Percentiles rank a stretch among this genome's conserved stretches.
phyloP scores from a whole-genome alignment of 176 grass and related monocot species.

The Bromus sterilis region DNA sequence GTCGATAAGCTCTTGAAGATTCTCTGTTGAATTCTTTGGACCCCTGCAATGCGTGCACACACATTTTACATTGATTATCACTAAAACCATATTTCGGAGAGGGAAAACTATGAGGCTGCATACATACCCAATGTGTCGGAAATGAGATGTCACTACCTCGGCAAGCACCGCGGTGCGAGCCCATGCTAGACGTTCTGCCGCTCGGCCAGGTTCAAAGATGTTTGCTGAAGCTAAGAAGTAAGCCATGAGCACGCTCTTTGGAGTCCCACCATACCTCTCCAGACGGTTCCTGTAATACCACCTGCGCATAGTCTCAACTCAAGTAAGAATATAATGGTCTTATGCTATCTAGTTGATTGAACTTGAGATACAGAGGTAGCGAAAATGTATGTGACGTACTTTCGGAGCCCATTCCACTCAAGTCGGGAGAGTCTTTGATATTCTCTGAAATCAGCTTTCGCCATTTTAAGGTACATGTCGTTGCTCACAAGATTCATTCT shows the following conservation, averaged over 20 bases:
- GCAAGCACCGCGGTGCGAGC: slow-evolving; percentile 18
- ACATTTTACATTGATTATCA: not conserved
- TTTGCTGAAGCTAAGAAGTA: slow-evolving; percentile 42
- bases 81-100: not conserved
- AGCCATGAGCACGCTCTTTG: not conserved
- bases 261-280: not conserved
- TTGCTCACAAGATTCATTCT: slow-evolving; percentile 62
- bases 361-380: not conserved
- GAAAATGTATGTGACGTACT: not conserved
- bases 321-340: too few relatives aligned
- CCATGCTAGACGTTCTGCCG: slow-evolving; percentile 37
- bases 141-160: not conserved
- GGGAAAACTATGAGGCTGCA: not conserved
- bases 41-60: not conserved
- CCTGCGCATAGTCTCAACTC: not conserved
- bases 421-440: slow-evolving; percentile 33
- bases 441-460: slow-evolving; percentile 41
- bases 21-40: not conserved
- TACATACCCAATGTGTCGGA: not conserved
- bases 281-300: slow-evolving; percentile 36
- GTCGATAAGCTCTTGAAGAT: not conserved
- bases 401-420: slow-evolving; percentile 41
- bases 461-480: slow-evolving; percentile 37
- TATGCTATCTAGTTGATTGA: not conserved
- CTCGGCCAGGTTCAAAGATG: slow-evolving; percentile 46